Percentiles rank a stretch among this genome's conserved stretches.
phyloP scores from a whole-genome alignment of 1,284 basidiomycete genomes.

The Pyrrhoderma noxium region DNA sequence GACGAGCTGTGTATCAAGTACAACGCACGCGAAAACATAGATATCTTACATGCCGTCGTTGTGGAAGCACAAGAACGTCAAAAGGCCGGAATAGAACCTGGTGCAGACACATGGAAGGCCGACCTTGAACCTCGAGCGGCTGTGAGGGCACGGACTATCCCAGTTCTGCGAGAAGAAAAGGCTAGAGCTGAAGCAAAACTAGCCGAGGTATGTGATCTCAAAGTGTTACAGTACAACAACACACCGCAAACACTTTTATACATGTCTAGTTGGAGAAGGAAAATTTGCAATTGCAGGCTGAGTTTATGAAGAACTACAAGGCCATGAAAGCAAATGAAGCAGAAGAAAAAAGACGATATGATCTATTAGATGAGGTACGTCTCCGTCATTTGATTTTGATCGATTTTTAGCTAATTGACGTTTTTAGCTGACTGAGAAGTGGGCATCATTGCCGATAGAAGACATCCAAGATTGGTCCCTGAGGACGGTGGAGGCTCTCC shows the following conservation, averaged over 20 bases:
- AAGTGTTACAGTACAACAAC: not conserved
- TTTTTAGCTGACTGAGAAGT: constrained; percentile 43
- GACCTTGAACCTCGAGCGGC: constrained; percentile 51
- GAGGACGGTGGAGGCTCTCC: constrained; percentile 39
- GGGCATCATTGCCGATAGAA: constrained; percentile 50
- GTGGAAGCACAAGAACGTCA: constrained; percentile 63
- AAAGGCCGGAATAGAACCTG: constrained; percentile 34
- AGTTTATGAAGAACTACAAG: constrained; percentile 42
- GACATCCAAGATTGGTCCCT: constrained; percentile 59
- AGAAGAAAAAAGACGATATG: constrained; percentile 38
- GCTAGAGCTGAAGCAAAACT: constrained; percentile 44
- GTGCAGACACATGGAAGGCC: constrained; percentile 55
- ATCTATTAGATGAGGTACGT: constrained; percentile 49
- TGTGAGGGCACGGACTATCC: constrained; percentile 54
- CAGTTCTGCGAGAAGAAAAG: constrained; percentile 47
- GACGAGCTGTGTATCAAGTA: constrained; percentile 59
- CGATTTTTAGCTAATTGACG: not conserved
- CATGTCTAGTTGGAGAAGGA: constrained; percentile 55
- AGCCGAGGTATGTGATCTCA: constrained; percentile 34
- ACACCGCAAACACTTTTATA: no score
- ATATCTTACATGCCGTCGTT: constrained; percentile 59
- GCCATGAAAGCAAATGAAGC: constrained; percentile 41
- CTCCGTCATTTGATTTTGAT: not conserved
- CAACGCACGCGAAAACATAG: constrained; percentile 57
- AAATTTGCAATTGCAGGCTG: constrained; percentile 40